phyloP scores from a whole-genome alignment of 176 grass and related monocot genomes.

The Microstegium vimineum region DNA sequence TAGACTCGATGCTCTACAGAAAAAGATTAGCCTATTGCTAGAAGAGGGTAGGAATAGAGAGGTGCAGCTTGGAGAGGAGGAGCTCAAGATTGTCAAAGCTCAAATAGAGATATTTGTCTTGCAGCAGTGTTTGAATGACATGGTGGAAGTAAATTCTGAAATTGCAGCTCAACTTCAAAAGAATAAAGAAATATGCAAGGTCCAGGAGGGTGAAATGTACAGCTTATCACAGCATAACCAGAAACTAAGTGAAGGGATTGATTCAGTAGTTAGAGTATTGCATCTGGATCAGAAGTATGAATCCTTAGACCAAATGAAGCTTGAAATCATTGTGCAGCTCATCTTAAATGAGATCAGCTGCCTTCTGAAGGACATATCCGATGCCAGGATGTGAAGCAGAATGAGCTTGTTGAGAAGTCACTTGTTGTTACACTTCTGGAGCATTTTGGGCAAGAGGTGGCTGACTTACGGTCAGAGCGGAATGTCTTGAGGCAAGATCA shows the following conservation, averaged over 20 bases:
- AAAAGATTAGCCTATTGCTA: slow-evolving; percentile 39
- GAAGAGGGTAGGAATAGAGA: slow-evolving; percentile 44
- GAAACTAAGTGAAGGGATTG: slow-evolving; percentile 60
- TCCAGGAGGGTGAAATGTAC: slow-evolving; percentile 56
- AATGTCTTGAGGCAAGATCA: slow-evolving; percentile 51
- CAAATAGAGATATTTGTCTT: slow-evolving; percentile 76
- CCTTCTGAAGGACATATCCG: slow-evolving; percentile 53
- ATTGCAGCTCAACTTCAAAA: slow-evolving; percentile 29
- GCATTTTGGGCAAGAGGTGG: slow-evolving; percentile 79
- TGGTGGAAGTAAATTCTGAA: slow-evolving; percentile 27
- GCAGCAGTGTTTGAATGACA: slow-evolving; percentile 49
- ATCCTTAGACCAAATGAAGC: slow-evolving; percentile 61
- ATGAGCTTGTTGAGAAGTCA: slow-evolving; percentile 81
- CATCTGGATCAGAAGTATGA: slow-evolving; percentile 75
- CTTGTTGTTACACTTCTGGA: slow-evolving; percentile 79
- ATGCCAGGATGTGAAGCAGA: slow-evolving; percentile 77
- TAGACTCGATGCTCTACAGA: slow-evolving; percentile 26
- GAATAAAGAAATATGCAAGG: slow-evolving; percentile 41
- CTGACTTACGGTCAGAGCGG: slow-evolving; percentile 66
- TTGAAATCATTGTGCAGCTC: slow-evolving; percentile 83
- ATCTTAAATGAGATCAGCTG: slow-evolving; percentile 72
- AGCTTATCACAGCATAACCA: slow-evolving; percentile 50
- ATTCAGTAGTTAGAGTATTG: slow-evolving; percentile 45
- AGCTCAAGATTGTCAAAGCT: slow-evolving; percentile 58
- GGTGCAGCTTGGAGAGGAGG: slow-evolving; percentile 62